Conservation (phyloP, 305 asterid species). For the Fraxinus dipetala region DNA sequence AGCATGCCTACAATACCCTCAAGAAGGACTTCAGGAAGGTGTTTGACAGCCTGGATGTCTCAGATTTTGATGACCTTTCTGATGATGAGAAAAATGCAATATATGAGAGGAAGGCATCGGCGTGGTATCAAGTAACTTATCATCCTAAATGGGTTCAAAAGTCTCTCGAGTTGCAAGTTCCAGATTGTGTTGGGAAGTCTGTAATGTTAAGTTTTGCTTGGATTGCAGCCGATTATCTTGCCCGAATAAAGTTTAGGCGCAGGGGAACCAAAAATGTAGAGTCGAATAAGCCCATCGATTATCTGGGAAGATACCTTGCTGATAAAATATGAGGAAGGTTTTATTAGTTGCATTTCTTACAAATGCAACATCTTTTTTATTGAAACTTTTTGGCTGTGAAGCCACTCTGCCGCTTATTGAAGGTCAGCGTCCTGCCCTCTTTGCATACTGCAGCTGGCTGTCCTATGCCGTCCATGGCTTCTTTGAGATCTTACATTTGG, state of each 20-base stretch:
- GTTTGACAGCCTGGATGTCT: constrained; percentile 53
- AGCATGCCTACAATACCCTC: constrained; percentile 60
- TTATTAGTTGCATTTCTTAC: neutral
- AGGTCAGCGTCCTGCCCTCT: neutral
- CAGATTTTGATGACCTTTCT: constrained; percentile 44
- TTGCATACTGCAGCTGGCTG: neutral
- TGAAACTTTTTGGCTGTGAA: constrained; percentile 18
- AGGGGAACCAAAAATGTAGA: constrained; percentile 35
- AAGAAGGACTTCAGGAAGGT: constrained; percentile 72
- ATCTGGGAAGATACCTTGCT: constrained; percentile 68
- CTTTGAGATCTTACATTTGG: neutral
- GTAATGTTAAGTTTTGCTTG: constrained; percentile 90
- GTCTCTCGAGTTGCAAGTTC: constrained; percentile 36
- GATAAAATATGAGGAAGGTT: constrained; percentile 52
- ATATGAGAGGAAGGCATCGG: constrained; percentile 83
- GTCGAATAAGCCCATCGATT: constrained; percentile 59
- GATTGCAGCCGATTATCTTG: constrained; percentile 88
- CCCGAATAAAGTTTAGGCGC: constrained; percentile 61
- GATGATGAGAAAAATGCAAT: constrained; percentile 50
- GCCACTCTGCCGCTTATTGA: constrained; percentile 26
- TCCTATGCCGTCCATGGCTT: neutral
- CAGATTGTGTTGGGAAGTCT: constrained; percentile 37
- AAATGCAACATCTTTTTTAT: neutral
- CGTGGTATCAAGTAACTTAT: constrained; percentile 87
- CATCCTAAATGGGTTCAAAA: constrained; percentile 56